A percentile compares a stretch with the other conserved stretches of the same genome.
These are phyloP conservation scores for Leucosporidium creatinivorum DNA, from an alignment of 768 basidiomycete genomes.

Conservation along the genomic window DNA sequence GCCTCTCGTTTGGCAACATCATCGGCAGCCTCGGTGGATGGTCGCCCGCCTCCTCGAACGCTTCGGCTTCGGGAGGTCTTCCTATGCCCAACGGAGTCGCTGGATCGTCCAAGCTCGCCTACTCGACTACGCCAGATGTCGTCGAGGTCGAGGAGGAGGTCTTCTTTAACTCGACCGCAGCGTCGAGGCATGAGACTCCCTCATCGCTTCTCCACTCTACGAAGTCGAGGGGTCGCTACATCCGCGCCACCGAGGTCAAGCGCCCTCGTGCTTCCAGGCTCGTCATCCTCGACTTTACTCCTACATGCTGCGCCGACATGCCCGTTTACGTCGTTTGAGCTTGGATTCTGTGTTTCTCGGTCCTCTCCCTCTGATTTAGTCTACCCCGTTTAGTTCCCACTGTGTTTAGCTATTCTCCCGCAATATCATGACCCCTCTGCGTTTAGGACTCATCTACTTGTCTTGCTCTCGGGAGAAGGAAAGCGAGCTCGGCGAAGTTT, in stretches of 20 bases:
- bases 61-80: not conserved
- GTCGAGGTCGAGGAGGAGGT: constrained; percentile 16
- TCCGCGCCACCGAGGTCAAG: constrained; percentile 16
- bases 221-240: constrained; percentile 8
- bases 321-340: constrained; percentile 26
- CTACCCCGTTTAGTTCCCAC: not conserved
- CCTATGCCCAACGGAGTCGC: not conserved
- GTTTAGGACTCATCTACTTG: too few species aligned
- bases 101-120: not conserved
- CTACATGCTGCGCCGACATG: constrained; percentile 22
- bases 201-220: not conserved
- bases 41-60: constrained; percentile 10
- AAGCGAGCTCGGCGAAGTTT: too few species aligned
- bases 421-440: too few species aligned
- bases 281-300: constrained; percentile 24
- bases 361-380: too few species aligned
- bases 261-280: constrained; percentile 11
- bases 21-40: constrained; percentile 27
- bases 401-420: too few species aligned
- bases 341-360: too few species aligned
- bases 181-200: not conserved
- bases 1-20: constrained; percentile 24
- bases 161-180: constrained; percentile 15
- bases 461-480: too few species aligned
- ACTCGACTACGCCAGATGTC: constrained; percentile 10